phyloP scores from a whole-genome alignment of 805 yeast species.

The Candida vaughaniae region DNA sequence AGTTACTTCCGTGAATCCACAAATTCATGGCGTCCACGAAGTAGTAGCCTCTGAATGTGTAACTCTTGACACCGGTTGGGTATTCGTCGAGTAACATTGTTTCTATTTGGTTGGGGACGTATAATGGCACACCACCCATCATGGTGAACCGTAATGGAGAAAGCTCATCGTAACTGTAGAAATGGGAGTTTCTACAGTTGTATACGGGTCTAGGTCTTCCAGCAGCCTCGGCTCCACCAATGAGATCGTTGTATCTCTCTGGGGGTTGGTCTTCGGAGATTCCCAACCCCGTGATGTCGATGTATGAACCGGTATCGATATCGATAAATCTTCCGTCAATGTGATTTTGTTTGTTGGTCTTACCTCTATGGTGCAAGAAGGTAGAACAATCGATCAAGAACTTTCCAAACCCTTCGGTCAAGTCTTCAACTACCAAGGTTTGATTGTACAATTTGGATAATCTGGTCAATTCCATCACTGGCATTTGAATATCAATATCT shows the following conservation, averaged over 20 bases:
- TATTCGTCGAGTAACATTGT: conserved; percentile 20
- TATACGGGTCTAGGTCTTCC: conserved; percentile 17
- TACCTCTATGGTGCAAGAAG: conserved; percentile 24
- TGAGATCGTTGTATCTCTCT: conserved; percentile 12
- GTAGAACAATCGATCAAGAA: conserved; percentile 31
- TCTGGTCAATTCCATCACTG: conserved; percentile 20
- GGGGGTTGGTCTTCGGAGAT: conserved; percentile 16
- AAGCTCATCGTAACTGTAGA: conserved; percentile 44
- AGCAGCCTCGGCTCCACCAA: conserved; percentile 7
- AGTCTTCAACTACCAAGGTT: conserved; percentile 31
- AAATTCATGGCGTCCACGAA: conserved; percentile 18
- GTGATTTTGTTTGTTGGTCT: conserved; percentile 20
- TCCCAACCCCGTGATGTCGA: conserved; percentile 22
- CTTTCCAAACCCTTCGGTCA: conserved; percentile 24
- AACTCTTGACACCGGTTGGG: conserved; percentile 14
- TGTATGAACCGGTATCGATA: conserved; percentile 53
- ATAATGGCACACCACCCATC: conserved; percentile 49
- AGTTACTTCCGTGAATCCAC: conserved; percentile 17
- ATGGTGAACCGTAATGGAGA: conserved; percentile 51
- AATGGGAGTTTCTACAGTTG: conserved; percentile 60
- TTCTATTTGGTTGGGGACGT: conserved; percentile 18
- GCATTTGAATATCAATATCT: conserved; percentile 32
- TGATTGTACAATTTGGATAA: conserved; percentile 25
- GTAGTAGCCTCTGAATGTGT: conserved; percentile 18
- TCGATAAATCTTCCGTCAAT: conserved; percentile 56